Evolutionary conservation across 1,139 yeast species (phyloP).

Genomic region (Hemisphaericaspora xylofermentans): DNA sequence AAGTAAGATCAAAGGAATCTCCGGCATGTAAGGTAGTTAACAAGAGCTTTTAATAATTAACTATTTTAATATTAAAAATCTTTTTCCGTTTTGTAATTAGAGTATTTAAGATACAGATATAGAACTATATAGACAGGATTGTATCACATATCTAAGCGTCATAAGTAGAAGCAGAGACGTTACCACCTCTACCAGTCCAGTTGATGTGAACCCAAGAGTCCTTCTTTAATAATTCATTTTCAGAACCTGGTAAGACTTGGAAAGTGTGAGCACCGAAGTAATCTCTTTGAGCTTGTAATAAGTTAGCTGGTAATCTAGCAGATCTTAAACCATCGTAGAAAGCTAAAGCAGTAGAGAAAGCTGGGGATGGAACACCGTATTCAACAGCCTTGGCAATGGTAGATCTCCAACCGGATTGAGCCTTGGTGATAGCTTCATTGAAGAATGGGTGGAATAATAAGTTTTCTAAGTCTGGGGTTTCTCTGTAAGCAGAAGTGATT

Average conservation of each 20-base stretch:
- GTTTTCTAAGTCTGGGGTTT: constrained; percentile 91
- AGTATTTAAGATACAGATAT: neutral
- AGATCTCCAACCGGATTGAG: constrained; percentile 95
- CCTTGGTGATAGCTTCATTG: constrained; percentile 85
- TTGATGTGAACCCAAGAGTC: constrained; percentile 88
- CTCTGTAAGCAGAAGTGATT: constrained; percentile 94
- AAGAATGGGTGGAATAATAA: constrained; percentile 95
- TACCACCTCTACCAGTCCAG: constrained; percentile 99
- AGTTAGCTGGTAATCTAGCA: constrained; percentile 92
- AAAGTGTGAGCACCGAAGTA: constrained; percentile 99
- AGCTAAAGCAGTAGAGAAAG: constrained; percentile 93
- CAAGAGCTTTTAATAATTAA: too few species aligned
- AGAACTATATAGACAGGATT: neutral
- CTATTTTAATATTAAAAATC: too few species aligned
- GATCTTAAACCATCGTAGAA: constrained; percentile 99
- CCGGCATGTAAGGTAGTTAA: too few species aligned
- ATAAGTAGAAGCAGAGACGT: constrained; percentile 92
- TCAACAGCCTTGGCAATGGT: constrained; percentile 75
- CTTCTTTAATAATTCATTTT: constrained; percentile 70
- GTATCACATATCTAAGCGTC: constrained; percentile 61
- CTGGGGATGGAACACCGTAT: constrained; percentile 95
- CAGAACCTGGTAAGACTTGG: constrained; percentile 87
- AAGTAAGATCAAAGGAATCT: too few species aligned
- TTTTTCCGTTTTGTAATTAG: neutral
- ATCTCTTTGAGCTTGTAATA: constrained; percentile 99